phyloP scores from a whole-genome alignment of 2,329 filamentous ascomycete species.

The Aspergillus bombycis region DNA sequence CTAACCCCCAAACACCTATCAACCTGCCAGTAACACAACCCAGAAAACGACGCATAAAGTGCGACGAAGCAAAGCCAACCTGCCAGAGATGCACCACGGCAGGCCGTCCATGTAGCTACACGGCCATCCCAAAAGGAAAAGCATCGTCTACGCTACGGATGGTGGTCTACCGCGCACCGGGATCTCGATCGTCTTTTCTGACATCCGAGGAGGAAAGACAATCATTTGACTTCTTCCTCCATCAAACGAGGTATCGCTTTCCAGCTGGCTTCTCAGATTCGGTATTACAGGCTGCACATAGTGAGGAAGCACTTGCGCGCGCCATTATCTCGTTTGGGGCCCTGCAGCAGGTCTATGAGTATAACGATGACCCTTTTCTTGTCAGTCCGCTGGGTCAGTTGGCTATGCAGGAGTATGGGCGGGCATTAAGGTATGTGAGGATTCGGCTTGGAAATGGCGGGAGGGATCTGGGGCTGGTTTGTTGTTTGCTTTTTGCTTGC shows the following conservation, averaged over 20 bases:
- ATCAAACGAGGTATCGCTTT: neutral
- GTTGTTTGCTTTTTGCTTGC: constrained; percentile 4
- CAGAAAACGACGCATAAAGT: neutral
- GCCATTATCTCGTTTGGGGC: neutral
- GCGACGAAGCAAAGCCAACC: neutral
- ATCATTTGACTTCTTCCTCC: neutral
- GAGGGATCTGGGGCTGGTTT: neutral
- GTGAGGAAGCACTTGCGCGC: neutral
- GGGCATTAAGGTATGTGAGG: neutral
- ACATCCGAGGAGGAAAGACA: neutral
- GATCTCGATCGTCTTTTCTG: neutral
- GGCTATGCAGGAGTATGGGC: neutral
- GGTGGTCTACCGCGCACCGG: neutral
- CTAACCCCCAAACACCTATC: neutral
- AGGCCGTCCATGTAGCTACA: neutral
- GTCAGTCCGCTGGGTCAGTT: neutral
- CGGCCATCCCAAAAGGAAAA: neutral
- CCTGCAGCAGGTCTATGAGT: neutral
- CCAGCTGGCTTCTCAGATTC: neutral
- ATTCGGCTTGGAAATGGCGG: too few relatives aligned
- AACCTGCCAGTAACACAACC: neutral
- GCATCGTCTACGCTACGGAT: neutral
- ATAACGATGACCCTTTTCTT: neutral
- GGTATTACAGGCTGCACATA: neutral
- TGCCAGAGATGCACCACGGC: neutral